Base-by-base conservation (phyloP, 2,329 filamentous ascomycete genomes). In the Beauveria sp. region DNA sequence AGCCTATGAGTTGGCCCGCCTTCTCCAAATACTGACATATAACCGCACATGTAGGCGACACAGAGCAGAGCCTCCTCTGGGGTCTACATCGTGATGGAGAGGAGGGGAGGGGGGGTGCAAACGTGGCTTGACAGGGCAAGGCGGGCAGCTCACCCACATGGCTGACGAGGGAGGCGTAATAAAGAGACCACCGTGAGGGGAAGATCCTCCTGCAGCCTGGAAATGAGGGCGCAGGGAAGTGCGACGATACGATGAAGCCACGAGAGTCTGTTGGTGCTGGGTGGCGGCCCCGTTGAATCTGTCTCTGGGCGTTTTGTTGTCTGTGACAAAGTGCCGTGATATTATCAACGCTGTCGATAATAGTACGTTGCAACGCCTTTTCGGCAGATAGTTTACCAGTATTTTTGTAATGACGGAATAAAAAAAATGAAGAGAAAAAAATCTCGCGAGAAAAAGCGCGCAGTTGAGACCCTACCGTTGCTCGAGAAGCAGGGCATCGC, bases 231-330 rank as follows among this genome's bases (percentile, higher is more conserved):
- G 20, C n/a, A 20, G 26, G 22, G 16, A 47, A 30, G 38, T 50
- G 46, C 56, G 56, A 58, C 46, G 46, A 58, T 51, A 58, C 56
- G 56, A 58, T 58, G 56, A 47, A 28, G 30, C 43, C 28, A 45
- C 14, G 7, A n/a, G 22, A 12, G 38, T 18, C 28, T 57, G 45
- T 57, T 49, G 54, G 54, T 40, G 43, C 38, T 49, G 30, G 26
- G 40, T 26, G 20, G 34, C n/a, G 18, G 18, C 53, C 28, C 26
- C 26, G 28, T 56, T 40, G 8, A 22, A 43, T 49, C 28, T 8
- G 49, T 57, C 45, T 49, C 38, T n/a, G 26, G 54, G 40, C 24
- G 38, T 16, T 26, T 3, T 26, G 5, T 5, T 38, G 34, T 38
- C 34, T 34, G 34, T 38, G 34, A 7, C 5, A 38, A 6, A 38